These are phyloP conservation scores for Cladophialophora bantiana DNA, from an alignment of 2,329 filamentous ascomycete species.

Conservation along the genomic window DNA sequence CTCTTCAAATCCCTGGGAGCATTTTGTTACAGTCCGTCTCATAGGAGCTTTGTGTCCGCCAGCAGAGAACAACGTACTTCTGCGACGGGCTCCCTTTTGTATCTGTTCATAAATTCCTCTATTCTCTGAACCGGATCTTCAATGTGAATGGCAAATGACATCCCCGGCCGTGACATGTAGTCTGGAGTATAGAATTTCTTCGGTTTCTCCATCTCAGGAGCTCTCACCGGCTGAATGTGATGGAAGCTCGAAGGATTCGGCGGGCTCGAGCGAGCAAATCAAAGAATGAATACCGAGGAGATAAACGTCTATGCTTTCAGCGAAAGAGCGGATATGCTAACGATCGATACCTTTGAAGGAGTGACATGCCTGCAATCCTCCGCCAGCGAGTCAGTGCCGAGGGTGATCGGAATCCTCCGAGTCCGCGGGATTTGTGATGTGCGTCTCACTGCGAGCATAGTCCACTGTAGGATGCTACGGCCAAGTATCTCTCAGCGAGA, in stretches of 20 bases:
- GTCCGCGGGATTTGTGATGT: neutral
- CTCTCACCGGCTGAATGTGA: neutral
- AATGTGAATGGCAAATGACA: conserved; percentile 38
- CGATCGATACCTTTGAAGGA: neutral
- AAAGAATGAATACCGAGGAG: neutral
- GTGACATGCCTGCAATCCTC: neutral
- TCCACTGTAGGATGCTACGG: neutral
- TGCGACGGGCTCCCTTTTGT: conserved; percentile 17
- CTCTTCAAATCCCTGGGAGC: conserved; percentile 28
- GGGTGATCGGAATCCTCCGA: neutral
- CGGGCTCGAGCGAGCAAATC: neutral
- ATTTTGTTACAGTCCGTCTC: neutral
- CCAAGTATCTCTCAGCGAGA: neutral
- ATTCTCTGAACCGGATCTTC: conserved; percentile 41
- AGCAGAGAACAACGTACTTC: neutral
- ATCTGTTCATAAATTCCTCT: conserved; percentile 26
- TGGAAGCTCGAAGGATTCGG: neutral
- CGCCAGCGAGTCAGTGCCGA: conserved; percentile 7
- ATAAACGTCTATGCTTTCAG: neutral
- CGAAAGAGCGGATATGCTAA: neutral
- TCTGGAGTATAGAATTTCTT: conserved; percentile 38
- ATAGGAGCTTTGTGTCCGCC: neutral
- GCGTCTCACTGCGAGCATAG: neutral
- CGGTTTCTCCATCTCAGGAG: conserved; percentile 6
- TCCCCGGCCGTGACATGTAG: conserved; percentile 31